Evolutionary conservation across 441 rosid species (phyloP), one percentile per base, ranked within the genome.

Genomic region (Mallotus repandus): DNA sequence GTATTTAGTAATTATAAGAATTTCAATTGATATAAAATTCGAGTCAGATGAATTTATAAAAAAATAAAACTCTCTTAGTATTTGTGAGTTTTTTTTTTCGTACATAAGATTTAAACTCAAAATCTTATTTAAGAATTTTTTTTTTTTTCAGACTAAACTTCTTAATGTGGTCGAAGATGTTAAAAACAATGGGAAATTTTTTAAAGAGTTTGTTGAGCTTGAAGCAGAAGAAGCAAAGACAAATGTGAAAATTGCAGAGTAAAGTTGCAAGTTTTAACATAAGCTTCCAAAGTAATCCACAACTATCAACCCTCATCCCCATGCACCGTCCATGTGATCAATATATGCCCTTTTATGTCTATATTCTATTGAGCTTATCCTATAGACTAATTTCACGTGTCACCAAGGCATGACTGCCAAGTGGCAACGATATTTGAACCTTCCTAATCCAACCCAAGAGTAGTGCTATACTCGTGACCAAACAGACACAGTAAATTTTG

Each of bases 401-500:
- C 25, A 35, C 4, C 41, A 5, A 9, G 3, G 11, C 45, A 54
- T 48, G 45, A 0, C 4, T 25, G 53, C 54, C 73, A 67, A 29
- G 38, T 67, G 66, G 52, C 67, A 55, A 21, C 0, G 10, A 14
- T 6, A 18, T n/a, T 19, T 21, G 10, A 55, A 55, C 58, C 9
- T 19, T 21, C 6, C 19, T 9, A 22, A 12, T 49, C 68, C 29
- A 43, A 56, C 12, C 7, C 9, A 5, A 38, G 85, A 74, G 78
- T 78, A 11, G 50, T 3, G 29, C 38, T 54, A 43, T 5, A 25
- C 38, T 13, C 5, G 70, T 61, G 22, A 66, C 79, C 82, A 77
- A 78, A 74, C 79, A 52, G 69, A 7, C 60, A 0, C 5, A 29
- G 38, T 9, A 22, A 77, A 69, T 77, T 79, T 82, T 69, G 81